These are phyloP conservation scores for Ulmus americana DNA, from an alignment of 331 rosid species.

Conservation along the genomic window DNA sequence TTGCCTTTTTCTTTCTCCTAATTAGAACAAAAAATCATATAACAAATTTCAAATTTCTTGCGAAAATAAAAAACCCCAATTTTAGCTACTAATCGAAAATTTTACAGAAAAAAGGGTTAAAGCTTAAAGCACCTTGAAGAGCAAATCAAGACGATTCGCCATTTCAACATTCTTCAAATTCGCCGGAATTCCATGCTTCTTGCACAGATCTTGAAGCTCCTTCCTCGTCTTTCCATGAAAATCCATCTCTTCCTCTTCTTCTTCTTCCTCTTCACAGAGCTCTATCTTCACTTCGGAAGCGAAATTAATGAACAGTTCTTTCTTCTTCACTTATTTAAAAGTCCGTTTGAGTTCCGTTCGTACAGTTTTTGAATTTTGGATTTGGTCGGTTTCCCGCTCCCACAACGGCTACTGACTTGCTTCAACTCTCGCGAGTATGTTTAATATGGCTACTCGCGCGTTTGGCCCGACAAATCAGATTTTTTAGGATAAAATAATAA, in stretches of 20 bases:
- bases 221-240: conserved; percentile 44
- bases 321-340: not conserved
- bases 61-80: not conserved
- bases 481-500: not conserved
- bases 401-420: not conserved
- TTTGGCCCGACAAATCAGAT: not conserved
- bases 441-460: not conserved
- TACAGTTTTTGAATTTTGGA: conserved; percentile 9
- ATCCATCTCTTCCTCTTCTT: conserved; percentile 27
- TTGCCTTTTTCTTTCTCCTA: conserved; percentile 21
- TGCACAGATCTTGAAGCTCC: conserved; percentile 35
- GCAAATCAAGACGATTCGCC: conserved; percentile 33
- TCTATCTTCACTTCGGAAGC: not conserved
- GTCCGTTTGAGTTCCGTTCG: not conserved
- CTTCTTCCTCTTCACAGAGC: not conserved
- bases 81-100: not conserved
- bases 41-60: not conserved
- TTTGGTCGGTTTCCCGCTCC: conserved; percentile 21
- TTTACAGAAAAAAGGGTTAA: not conserved
- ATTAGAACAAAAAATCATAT: not conserved
- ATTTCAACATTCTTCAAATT: conserved; percentile 37
- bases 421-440: not conserved
- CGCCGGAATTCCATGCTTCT: conserved; percentile 45
- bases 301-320: not conserved
- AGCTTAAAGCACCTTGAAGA: conserved; percentile 31